phyloP scores from a whole-genome alignment of 129 eudicot species.

The Chrysanthemum seticuspe region DNA sequence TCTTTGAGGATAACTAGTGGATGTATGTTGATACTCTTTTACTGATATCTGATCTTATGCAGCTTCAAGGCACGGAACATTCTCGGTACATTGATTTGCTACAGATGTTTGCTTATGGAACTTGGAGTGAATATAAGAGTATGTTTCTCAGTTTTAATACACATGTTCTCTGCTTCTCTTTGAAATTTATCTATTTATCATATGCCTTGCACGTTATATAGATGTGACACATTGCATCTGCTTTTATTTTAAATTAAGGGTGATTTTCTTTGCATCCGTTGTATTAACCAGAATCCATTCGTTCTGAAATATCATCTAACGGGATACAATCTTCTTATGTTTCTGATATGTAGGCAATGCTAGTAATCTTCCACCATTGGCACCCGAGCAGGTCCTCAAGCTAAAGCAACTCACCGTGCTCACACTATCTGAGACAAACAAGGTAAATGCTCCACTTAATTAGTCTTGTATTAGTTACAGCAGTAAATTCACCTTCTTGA shows the following conservation, averaged over 20 bases:
- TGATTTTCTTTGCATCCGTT: too few relatives aligned
- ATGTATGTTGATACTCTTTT: too few relatives aligned
- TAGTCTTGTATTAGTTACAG: slow-evolving; percentile 12
- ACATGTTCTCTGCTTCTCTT: neutral
- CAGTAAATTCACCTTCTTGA: slow-evolving; percentile 2
- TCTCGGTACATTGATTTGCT: slow-evolving; percentile 63
- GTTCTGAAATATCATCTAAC: neutral
- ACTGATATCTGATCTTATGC: slow-evolving; percentile 27
- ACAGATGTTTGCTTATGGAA: slow-evolving; percentile 84
- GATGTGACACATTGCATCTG: slow-evolving; percentile 1
- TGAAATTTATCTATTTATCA: neutral
- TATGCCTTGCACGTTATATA: slow-evolving; percentile 2
- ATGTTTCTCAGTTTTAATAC: slow-evolving; percentile 22
- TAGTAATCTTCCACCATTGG: slow-evolving; percentile 60
- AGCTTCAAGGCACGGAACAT: slow-evolving; percentile 81
- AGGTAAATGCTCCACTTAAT: slow-evolving; percentile 40
- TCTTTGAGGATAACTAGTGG: too few relatives aligned
- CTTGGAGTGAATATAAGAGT: slow-evolving; percentile 95
- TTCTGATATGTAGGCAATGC: slow-evolving; percentile 49
- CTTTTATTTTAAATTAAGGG: too few relatives aligned
- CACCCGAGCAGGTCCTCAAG: slow-evolving; percentile 72
- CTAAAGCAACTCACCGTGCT: slow-evolving; percentile 87
- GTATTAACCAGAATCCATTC: too few relatives aligned
- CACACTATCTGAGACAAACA: slow-evolving; percentile 83
- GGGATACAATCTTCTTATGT: slow-evolving; percentile 1